Percentiles rank a stretch among this genome's conserved stretches.
Evolutionary conservation across 192 early-diverging fungal species (phyloP).

Genomic region (Coemansia umbellata): DNA sequence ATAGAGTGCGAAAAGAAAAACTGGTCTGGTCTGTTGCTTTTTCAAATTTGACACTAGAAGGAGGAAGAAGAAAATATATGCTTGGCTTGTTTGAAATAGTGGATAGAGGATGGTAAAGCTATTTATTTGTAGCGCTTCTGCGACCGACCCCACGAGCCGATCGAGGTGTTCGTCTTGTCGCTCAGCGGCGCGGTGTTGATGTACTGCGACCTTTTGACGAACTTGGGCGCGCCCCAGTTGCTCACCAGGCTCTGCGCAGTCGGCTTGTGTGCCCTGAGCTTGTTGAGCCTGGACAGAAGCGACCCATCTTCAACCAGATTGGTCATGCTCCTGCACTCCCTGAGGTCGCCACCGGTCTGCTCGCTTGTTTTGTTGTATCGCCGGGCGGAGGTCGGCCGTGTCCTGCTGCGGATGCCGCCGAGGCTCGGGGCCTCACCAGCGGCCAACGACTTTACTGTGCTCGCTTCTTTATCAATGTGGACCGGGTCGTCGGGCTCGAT

Average conservation of each 20-base stretch:
- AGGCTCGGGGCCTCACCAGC: constrained; percentile 6
- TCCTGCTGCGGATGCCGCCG: constrained; percentile 35
- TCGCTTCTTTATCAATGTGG: not conserved
- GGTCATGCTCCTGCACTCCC: constrained; percentile 5
- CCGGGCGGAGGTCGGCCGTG: constrained; percentile 11
- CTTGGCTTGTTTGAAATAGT: not conserved
- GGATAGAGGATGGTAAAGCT: not conserved
- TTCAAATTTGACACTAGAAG: too few species aligned
- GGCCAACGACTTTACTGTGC: not conserved
- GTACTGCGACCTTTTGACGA: constrained; percentile 44
- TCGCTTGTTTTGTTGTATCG: constrained; percentile 15
- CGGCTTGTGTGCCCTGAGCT: constrained; percentile 16
- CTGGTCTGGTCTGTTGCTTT: too few species aligned
- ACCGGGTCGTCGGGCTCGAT: constrained; percentile 23
- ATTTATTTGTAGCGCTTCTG: constrained; percentile 19
- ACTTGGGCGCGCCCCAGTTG: constrained; percentile 37
- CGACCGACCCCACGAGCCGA: constrained; percentile 12
- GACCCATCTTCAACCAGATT: constrained; percentile 7
- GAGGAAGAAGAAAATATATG: not conserved
- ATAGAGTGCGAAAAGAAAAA: too few species aligned
- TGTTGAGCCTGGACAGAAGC: constrained; percentile 24
- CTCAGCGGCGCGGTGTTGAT: constrained; percentile 16
- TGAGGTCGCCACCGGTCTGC: not conserved
- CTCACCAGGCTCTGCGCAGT: constrained; percentile 37
- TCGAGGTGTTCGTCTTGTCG: constrained; percentile 1